Percentiles rank a stretch among this genome's conserved stretches.
Evolutionary conservation across 805 yeast species (phyloP).

Genomic region (Pichia membranifaciens): DNA sequence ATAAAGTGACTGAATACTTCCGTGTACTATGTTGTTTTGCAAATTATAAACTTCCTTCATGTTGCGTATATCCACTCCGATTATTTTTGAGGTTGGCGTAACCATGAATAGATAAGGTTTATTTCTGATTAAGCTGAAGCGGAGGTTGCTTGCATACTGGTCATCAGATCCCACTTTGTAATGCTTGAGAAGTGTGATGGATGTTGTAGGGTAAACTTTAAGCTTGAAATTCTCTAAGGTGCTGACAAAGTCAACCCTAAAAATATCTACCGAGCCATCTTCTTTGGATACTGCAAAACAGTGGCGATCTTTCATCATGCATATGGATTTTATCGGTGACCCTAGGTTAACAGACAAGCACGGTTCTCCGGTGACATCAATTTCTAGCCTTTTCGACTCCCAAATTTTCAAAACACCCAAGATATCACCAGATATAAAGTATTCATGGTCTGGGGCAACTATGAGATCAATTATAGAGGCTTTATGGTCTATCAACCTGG

Average conservation of each 20-base stretch:
- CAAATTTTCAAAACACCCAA: constrained; percentile 70
- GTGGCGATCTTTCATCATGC: constrained; percentile 48
- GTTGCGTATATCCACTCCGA: constrained; percentile 52
- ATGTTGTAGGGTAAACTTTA: constrained; percentile 13
- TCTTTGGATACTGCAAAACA: constrained; percentile 52
- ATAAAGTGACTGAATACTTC: constrained; percentile 56
- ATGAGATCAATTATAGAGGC: constrained; percentile 51
- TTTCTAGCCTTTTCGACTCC: constrained; percentile 64
- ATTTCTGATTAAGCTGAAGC: constrained; percentile 35
- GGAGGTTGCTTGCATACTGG: constrained; percentile 39
- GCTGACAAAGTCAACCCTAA: constrained; percentile 33
- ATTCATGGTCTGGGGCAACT: constrained; percentile 55
- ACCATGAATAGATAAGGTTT: constrained; percentile 41
- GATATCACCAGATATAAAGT: constrained; percentile 73
- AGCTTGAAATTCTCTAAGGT: constrained; percentile 5
- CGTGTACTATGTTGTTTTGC: constrained; percentile 57
- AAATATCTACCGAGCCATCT: constrained; percentile 41
- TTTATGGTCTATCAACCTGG: constrained; percentile 60
- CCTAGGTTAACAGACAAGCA: constrained; percentile 42
- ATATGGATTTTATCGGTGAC: constrained; percentile 43
- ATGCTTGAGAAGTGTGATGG: constrained; percentile 35
- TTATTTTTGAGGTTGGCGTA: constrained; percentile 48
- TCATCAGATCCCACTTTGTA: constrained; percentile 31
- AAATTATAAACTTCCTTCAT: constrained; percentile 40
- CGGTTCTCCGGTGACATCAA: constrained; percentile 50